These are phyloP conservation scores for Periglandula ipomoeae DNA, from an alignment of 2,329 filamentous ascomycete species.

Conservation along the genomic window DNA sequence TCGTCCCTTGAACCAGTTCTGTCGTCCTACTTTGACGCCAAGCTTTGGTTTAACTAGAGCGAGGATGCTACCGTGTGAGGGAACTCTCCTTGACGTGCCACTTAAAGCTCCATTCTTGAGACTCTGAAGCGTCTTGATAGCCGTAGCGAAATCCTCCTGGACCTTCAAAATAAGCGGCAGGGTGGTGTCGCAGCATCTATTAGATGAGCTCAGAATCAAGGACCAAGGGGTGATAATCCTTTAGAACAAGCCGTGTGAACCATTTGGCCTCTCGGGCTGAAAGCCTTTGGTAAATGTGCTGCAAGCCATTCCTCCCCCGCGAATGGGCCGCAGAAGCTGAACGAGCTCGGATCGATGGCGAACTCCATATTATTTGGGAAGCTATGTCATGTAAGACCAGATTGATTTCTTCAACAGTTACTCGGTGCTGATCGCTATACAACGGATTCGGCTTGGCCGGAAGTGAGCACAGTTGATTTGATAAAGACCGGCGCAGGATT, in stretches of 20 bases:
- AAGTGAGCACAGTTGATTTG: not conserved
- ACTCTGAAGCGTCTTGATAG: conserved; percentile 42
- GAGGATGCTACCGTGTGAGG: conserved; percentile 15
- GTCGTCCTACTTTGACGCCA: conserved; percentile 56
- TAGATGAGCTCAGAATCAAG: conserved; percentile 50
- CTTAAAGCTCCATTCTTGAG: conserved; percentile 14
- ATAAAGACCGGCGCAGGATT: not conserved
- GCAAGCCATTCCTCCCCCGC: conserved; percentile 36
- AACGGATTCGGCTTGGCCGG: conserved; percentile 34
- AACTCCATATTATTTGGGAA: conserved; percentile 61
- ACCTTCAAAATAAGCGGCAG: conserved; percentile 63
- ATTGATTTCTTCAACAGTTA: conserved; percentile 69
- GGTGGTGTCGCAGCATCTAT: conserved; percentile 54
- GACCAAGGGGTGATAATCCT: conserved; percentile 59
- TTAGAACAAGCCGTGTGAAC: conserved; percentile 73
- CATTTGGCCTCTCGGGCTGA: conserved; percentile 71
- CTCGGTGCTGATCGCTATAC: conserved; percentile 21
- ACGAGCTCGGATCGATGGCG: conserved; percentile 44
- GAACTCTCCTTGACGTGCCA: conserved; percentile 8
- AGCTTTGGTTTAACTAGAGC: conserved; percentile 38
- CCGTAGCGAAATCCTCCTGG: conserved; percentile 56
- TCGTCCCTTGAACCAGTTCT: conserved; percentile 55
- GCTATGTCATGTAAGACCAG: conserved; percentile 55
- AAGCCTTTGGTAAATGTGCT: conserved; percentile 48
- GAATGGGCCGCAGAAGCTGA: conserved; percentile 10